Percentiles rank a stretch among this genome's conserved stretches.
Evolutionary conservation across 2,329 filamentous ascomycete genomes (phyloP).

Genomic region (Epichloe festucae): DNA sequence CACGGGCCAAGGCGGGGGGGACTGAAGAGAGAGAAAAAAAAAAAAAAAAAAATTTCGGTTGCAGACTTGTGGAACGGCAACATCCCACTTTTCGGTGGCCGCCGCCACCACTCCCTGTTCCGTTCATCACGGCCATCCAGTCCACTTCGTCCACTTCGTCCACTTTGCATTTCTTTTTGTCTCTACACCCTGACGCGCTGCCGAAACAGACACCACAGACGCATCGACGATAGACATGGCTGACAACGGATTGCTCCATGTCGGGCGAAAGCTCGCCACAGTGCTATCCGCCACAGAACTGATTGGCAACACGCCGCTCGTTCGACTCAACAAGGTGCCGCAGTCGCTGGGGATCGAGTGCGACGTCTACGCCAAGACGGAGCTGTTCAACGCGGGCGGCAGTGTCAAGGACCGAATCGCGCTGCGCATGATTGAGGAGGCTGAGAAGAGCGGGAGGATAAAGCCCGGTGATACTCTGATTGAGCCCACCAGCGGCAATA

Average conservation of each 20-base stretch:
- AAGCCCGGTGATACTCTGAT: slow-evolving; percentile 96
- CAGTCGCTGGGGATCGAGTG: slow-evolving; percentile 81
- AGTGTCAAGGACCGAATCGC: slow-evolving; percentile 94
- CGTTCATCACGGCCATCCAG: too few relatives aligned
- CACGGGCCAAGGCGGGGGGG: too few relatives aligned
- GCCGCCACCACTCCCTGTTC: too few relatives aligned
- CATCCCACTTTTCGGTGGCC: too few relatives aligned
- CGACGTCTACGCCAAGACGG: slow-evolving; percentile 80
- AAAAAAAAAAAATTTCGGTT: too few relatives aligned
- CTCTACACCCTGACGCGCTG: too few relatives aligned
- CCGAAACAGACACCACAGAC: background rate
- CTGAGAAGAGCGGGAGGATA: slow-evolving; percentile 81
- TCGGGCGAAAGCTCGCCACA: slow-evolving; percentile 20
- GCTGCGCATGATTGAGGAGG: slow-evolving; percentile 92
- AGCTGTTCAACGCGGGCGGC: slow-evolving; percentile 88
- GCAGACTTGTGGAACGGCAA: too few relatives aligned
- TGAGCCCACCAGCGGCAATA: slow-evolving; percentile 96
- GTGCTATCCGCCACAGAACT: slow-evolving; percentile 63
- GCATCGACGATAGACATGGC: background rate
- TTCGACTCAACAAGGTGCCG: slow-evolving; percentile 85
- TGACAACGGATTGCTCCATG: slow-evolving; percentile 2
- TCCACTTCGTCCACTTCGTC: too few relatives aligned
- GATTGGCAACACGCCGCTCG: slow-evolving; percentile 92
- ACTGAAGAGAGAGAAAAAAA: too few relatives aligned
- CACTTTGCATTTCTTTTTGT: background rate